These are phyloP conservation scores for Coemansia sp. DNA, from an alignment of 192 early-diverging fungal species.

Conservation along the genomic window DNA sequence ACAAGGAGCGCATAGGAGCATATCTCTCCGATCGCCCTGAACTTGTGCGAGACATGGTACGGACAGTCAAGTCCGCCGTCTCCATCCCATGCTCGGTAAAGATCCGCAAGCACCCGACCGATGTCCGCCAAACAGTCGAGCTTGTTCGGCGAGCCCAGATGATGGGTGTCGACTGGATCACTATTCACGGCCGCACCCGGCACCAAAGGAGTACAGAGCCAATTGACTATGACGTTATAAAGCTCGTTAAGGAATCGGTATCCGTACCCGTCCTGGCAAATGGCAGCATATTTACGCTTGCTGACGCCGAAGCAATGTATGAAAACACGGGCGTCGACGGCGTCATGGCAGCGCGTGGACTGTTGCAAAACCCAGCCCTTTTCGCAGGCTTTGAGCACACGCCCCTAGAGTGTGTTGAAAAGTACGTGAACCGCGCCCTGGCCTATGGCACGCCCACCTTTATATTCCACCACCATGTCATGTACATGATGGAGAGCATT, in stretches of 20 bases:
- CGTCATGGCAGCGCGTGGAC: constrained; percentile 91
- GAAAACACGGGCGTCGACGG: constrained; percentile 78
- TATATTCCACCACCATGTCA: constrained; percentile 94
- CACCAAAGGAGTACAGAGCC: constrained; percentile 80
- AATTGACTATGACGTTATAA: constrained; percentile 80
- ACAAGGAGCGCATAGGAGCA: constrained; percentile 84
- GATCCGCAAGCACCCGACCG: constrained; percentile 74
- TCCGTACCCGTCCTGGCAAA: constrained; percentile 87
- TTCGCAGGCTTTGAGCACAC: constrained; percentile 83
- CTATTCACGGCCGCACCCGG: constrained; percentile 88
- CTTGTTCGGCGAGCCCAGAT: constrained; percentile 81
- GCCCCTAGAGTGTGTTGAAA: constrained; percentile 76
- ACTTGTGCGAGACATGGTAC: constrained; percentile 89
- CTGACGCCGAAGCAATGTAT: constrained; percentile 80
- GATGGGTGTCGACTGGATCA: constrained; percentile 87
- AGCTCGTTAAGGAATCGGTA: constrained; percentile 78
- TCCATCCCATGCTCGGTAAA: constrained; percentile 84
- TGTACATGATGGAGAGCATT: constrained; percentile 89
- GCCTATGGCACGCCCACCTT: constrained; percentile 82
- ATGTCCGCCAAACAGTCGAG: constrained; percentile 72
- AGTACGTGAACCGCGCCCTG: constrained; percentile 68
- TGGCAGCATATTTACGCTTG: constrained; percentile 76
- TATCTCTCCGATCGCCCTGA: constrained; percentile 90
- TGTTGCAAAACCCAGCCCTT: constrained; percentile 91
- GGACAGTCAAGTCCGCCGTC: constrained; percentile 67